Conservation (phyloP, 2,329 filamentous ascomycete genomes). For the Verticillium nubilum region DNA sequence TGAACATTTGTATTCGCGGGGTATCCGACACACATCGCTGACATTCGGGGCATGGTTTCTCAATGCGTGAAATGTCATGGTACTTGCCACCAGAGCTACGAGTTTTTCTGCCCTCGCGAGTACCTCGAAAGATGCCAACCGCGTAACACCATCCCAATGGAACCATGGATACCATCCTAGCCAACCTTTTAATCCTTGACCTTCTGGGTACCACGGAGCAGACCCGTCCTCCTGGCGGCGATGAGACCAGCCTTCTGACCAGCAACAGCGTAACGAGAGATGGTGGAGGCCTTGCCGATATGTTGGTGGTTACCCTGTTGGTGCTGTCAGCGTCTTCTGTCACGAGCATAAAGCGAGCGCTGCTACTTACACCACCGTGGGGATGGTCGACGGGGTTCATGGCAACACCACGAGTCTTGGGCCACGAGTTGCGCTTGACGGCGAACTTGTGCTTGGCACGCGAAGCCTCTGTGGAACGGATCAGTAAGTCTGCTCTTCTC, state of each 20-base stretch:
- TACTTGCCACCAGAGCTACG: constrained; percentile 44
- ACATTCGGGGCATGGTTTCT: background rate
- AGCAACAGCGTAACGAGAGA: constrained; percentile 93
- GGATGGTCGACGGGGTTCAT: constrained; percentile 99
- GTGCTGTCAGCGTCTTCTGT: constrained; percentile 35
- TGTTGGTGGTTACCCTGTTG: constrained; percentile 97
- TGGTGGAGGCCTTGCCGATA: constrained; percentile 99
- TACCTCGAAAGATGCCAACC: constrained; percentile 56
- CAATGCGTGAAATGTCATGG: constrained; percentile 33
- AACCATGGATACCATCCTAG: constrained; percentile 42
- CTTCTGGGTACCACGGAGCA: constrained; percentile 99
- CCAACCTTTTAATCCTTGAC: constrained; percentile 76
- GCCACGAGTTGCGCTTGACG: constrained; percentile 99
- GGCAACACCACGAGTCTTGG: constrained; percentile 99
- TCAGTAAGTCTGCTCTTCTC: constrained; percentile 17
- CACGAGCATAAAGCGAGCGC: background rate
- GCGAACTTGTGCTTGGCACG: constrained; percentile 99
- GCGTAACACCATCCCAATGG: constrained; percentile 62
- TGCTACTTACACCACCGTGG: constrained; percentile 73
- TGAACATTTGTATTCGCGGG: constrained; percentile 32
- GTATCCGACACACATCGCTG: background rate
- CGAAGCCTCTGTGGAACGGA: constrained; percentile 71
- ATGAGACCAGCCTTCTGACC: constrained; percentile 99
- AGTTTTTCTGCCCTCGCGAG: constrained; percentile 40
- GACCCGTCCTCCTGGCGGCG: constrained; percentile 98